Conservation (phyloP, 2,329 filamentous ascomycete species). For the Alternaria conjuncta region DNA sequence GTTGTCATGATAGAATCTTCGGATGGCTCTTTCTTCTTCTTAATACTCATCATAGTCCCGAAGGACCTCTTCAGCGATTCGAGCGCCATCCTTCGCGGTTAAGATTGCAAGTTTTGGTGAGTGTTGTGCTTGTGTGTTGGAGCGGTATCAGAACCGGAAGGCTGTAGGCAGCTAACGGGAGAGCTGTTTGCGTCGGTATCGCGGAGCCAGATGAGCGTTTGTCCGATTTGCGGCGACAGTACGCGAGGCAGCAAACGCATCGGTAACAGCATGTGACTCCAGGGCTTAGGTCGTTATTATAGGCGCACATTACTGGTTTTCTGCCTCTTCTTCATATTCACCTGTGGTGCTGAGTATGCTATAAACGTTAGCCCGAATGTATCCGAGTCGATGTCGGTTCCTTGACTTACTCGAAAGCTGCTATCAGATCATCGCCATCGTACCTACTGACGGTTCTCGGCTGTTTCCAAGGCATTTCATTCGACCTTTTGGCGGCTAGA, state of each 20-base stretch:
- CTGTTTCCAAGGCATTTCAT: neutral
- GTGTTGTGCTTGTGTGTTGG: neutral
- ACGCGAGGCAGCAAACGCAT: neutral
- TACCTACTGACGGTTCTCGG: neutral
- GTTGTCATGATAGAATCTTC: neutral
- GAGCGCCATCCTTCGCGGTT: neutral
- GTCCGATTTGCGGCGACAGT: neutral
- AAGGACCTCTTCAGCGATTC: neutral
- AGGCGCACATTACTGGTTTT: neutral
- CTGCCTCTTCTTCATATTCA: neutral
- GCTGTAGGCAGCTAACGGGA: neutral
- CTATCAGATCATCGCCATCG: neutral
- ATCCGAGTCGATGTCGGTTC: neutral
- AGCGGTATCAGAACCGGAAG: neutral
- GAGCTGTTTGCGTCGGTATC: neutral
- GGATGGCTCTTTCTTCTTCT: neutral
- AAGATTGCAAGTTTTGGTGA: neutral
- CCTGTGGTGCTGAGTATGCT: neutral
- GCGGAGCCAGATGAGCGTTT: neutral
- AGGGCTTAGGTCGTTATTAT: neutral
- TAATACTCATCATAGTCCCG: neutral
- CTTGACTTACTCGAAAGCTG: neutral
- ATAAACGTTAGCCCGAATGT: neutral
- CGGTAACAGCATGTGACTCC: neutral
- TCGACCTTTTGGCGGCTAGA: neutral